Evolutionary conservation across 108 stramenopile species (phyloP).

Genomic region (Skeletonema tropicum): DNA sequence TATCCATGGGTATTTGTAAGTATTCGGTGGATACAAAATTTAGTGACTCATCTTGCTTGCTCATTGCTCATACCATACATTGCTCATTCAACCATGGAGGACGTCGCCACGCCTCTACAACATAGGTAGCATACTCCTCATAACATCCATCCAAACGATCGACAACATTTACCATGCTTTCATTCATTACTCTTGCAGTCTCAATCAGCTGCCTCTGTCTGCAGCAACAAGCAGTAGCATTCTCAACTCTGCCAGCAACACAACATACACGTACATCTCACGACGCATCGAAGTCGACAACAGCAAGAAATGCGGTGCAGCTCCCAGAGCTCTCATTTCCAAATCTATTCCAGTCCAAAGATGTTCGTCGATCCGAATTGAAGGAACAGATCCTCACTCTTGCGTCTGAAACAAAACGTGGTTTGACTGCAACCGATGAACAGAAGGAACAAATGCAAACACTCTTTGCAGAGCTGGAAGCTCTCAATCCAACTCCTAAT

Average conservation of each 20-base stretch:
- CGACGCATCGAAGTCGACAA: neutral
- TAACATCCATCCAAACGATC: neutral
- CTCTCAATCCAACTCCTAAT: slow-evolving; percentile 47
- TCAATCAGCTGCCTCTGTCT: neutral
- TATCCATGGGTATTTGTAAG: too few species aligned
- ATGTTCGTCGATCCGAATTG: slow-evolving; percentile 28
- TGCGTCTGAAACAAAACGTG: slow-evolving; percentile 44
- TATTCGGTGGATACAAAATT: too few species aligned
- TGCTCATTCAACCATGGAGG: too few species aligned
- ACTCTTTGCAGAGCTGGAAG: slow-evolving; percentile 51
- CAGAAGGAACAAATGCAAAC: slow-evolving; percentile 44
- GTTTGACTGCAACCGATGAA: slow-evolving; percentile 49
- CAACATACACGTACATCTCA: neutral
- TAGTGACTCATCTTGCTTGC: too few species aligned
- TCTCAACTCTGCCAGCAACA: neutral
- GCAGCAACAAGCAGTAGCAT: slow-evolving; percentile 1
- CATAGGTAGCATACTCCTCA: too few species aligned
- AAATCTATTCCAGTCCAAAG: slow-evolving; percentile 17
- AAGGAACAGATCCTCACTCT: slow-evolving; percentile 48
- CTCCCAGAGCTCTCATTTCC: neutral
- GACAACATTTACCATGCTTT: neutral
- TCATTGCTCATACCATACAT: too few species aligned
- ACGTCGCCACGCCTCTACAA: too few species aligned
- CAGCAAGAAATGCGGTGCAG: neutral
- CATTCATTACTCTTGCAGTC: neutral